These are phyloP conservation scores for Geotrichum carabidarum DNA, from an alignment of 1,139 yeast genomes.

Conservation along the genomic window DNA sequence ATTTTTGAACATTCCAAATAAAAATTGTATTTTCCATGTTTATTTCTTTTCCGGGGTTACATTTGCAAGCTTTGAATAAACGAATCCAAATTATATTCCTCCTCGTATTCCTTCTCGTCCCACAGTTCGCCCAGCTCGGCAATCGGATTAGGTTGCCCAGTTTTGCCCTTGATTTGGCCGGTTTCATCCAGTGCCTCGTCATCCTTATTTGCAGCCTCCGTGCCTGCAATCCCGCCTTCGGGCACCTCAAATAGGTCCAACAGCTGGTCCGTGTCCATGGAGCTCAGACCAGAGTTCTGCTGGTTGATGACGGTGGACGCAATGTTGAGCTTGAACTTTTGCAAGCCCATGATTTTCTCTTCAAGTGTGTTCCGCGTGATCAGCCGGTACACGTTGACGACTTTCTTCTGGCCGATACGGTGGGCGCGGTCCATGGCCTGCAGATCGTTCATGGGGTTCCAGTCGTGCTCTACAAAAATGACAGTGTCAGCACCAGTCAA, in stretches of 20 bases:
- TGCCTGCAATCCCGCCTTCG: slow-evolving; percentile 46
- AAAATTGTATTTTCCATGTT: slow-evolving; percentile 3
- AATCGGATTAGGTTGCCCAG: slow-evolving; percentile 53
- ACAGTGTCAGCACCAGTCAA: slow-evolving; percentile 98
- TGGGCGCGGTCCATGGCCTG: slow-evolving; percentile 99
- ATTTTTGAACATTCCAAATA: neutral
- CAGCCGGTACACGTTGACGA: slow-evolving; percentile 88
- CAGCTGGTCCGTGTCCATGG: slow-evolving; percentile 95
- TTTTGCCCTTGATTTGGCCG: slow-evolving; percentile 56
- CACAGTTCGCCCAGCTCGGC: slow-evolving; percentile 91
- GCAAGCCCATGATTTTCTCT: slow-evolving; percentile 97
- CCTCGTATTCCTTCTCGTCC: slow-evolving; percentile 95
- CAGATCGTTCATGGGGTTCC: slow-evolving; percentile 99
- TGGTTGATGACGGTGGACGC: slow-evolving; percentile 96
- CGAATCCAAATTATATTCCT: slow-evolving; percentile 88
- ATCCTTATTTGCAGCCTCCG: slow-evolving; percentile 37
- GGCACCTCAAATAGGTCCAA: slow-evolving; percentile 82
- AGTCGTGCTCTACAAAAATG: slow-evolving; percentile 96
- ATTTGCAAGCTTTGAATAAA: slow-evolving; percentile 71
- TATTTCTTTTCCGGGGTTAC: slow-evolving; percentile 15
- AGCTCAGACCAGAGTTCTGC: slow-evolving; percentile 87
- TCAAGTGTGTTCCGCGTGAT: slow-evolving; percentile 91
- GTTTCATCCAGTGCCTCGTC: slow-evolving; percentile 46
- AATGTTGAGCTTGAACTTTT: slow-evolving; percentile 93
- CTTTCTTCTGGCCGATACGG: slow-evolving; percentile 94